Conservation (phyloP, 2,329 filamentous ascomycete genomes). For the Amauroascus niger region DNA sequence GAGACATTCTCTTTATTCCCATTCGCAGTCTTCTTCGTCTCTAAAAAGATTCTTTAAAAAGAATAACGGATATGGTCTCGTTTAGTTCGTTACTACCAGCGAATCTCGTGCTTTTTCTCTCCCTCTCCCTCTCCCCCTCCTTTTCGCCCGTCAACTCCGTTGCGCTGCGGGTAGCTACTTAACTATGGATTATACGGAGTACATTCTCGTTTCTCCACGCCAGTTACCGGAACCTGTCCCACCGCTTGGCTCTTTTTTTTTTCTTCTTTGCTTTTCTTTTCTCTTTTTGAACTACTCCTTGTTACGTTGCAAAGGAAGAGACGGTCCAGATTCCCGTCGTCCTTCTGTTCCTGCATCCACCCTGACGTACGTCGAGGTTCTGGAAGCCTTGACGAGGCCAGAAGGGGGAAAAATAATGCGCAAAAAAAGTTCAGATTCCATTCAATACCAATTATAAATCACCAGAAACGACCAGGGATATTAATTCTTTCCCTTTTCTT, state of each 20-base stretch:
- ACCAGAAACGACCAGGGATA: neutral
- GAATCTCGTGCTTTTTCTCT: too few species aligned
- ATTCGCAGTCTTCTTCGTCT: neutral
- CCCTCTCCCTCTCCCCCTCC: too few species aligned
- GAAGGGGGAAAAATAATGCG: too few species aligned
- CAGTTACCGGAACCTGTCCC: neutral
- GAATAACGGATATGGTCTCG: too few species aligned
- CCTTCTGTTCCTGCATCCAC: constrained; percentile 8
- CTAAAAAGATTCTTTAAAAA: too few species aligned
- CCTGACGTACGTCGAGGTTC: constrained; percentile 1
- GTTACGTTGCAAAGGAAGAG: too few species aligned
- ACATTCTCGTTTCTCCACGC: neutral
- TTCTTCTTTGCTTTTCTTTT: neutral
- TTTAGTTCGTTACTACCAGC: too few species aligned
- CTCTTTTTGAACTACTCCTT: too few species aligned
- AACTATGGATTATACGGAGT: too few species aligned
- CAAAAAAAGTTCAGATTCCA: too few species aligned
- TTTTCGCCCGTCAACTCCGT: neutral
- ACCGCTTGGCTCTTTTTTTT: constrained; percentile 1
- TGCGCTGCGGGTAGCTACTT: too few species aligned
- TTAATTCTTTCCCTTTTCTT: neutral
- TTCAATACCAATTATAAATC: too few species aligned
- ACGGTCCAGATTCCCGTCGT: constrained; percentile 6
- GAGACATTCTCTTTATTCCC: neutral
- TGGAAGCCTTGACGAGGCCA: neutral